A percentile compares a stretch with the other conserved stretches of the same genome.
Evolutionary conservation across 2,329 filamentous ascomycete genomes (phyloP).

Genomic region (Paecilomyces sp.): DNA sequence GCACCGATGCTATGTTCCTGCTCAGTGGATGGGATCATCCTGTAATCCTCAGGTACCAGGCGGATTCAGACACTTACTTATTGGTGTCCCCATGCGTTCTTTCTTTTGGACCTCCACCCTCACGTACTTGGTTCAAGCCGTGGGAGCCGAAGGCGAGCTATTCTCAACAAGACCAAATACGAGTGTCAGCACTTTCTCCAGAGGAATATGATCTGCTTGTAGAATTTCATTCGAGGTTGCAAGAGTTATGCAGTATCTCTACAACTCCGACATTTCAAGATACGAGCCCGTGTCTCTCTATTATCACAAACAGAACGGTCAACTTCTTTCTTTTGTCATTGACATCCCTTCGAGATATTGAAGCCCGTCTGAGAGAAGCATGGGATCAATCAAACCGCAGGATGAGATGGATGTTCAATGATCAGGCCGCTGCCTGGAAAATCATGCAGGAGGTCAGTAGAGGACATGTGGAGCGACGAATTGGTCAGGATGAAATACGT

Average conservation of each 20-base stretch:
- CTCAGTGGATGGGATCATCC: not conserved
- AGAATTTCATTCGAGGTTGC: not conserved
- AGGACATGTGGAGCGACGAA: too few species aligned
- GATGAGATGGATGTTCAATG: not conserved
- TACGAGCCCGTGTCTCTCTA: not conserved
- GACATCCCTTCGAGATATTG: not conserved
- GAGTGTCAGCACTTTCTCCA: not conserved
- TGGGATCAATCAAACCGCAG: not conserved
- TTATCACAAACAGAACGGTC: not conserved
- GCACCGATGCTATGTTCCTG: not conserved
- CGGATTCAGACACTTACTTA: not conserved
- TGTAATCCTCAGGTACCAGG: not conserved
- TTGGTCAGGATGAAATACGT: too few species aligned
- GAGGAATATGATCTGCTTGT: not conserved
- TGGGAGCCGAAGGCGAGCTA: not conserved
- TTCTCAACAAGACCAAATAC: too few species aligned
- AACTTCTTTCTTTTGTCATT: not conserved
- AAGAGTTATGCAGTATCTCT: not conserved
- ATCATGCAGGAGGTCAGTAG: too few species aligned
- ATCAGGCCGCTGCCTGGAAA: not conserved
- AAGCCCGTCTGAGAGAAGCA: not conserved
- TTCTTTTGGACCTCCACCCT: not conserved
- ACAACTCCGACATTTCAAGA: not conserved
- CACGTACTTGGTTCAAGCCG: not conserved
- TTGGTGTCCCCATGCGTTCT: not conserved